Evolutionary conservation across 768 basidiomycete genomes (phyloP), one percentile per base, ranked within the genome.

Genomic region (Boletus tylopilopsis): DNA sequence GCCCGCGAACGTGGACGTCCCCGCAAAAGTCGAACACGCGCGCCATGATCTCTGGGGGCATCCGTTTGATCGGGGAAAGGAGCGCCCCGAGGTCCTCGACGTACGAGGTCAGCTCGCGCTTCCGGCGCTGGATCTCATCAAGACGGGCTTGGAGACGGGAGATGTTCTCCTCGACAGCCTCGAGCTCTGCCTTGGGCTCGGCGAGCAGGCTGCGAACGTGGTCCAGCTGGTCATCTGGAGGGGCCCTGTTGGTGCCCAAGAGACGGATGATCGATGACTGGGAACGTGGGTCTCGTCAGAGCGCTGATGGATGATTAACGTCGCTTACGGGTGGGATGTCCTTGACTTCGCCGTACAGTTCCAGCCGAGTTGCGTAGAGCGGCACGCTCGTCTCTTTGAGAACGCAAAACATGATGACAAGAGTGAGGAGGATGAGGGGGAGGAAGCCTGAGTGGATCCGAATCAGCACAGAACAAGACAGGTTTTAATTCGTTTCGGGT

Each of bases 1-100:
- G 64, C 0, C 64, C 64, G 6, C 45, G 66, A 7, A 49, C 63
- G 44, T 53, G 48, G 47, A 62, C 41, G 36, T 66, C 64, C 2
- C 63, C 63, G 13, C 64, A 66, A 56, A 67, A 67, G 47, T 66
- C 65, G 27, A 66, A 66, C 5, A 66, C 57, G 39, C 65, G 62
- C 37, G 63, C 56, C 57, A 66, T 65, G 57, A 66, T 66, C 55
- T 66, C 64, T 21, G 66, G 64, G 12, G 64, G 64, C 63, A 66
- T 65, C 40, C 64, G 64, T 21, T 53, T 64, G 51, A 66, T 66
- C 42, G 64, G 64, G 18, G 64, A 65, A 22, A 66, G 60, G 49
- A 67, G 61, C n/a, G 64, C 65, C 46, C 56, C 63, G 42, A 66
- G 64, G 53, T 66, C 64, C 51, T 67, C 64, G 45, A 66, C 61